These are phyloP conservation scores for Silene noctiflora DNA, from an alignment of 179 eudicot species.

Conservation along the genomic window DNA sequence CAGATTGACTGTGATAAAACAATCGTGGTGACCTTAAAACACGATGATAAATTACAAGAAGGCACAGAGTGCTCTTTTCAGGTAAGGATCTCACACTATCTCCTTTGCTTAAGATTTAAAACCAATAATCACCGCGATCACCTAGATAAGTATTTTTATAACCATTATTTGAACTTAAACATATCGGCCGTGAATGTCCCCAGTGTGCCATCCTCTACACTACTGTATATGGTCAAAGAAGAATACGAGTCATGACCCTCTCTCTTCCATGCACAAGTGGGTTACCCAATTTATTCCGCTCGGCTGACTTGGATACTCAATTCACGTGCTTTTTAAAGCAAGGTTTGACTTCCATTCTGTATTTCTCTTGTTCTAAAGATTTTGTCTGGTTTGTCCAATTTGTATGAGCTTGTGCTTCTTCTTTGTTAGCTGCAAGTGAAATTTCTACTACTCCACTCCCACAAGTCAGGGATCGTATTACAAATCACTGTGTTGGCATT, in stretches of 20 bases:
- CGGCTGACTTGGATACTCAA: conserved; percentile 87
- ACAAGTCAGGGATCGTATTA: conserved; percentile 76
- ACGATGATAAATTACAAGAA: conserved; percentile 82
- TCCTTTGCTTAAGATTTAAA: not conserved
- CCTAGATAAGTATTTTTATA: not conserved
- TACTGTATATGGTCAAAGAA: conserved; percentile 82
- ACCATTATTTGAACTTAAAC: not conserved
- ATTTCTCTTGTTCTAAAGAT: not conserved
- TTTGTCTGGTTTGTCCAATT: not conserved
- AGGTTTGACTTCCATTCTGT: conserved; percentile 37
- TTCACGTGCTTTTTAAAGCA: conserved; percentile 83
- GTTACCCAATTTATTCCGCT: conserved; percentile 67
- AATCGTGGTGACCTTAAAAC: conserved; percentile 78
- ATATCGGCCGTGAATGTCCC: conserved; percentile 20
- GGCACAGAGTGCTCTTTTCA: conserved; percentile 84
- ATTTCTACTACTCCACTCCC: conserved; percentile 57
- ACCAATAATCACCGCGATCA: not conserved
- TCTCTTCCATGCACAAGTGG: conserved; percentile 79
- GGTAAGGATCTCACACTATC: conserved; percentile 35
- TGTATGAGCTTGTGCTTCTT: conserved; percentile 8
- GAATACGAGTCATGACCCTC: conserved; percentile 80
- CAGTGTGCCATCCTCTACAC: conserved; percentile 95
- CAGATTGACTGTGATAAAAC: conserved; percentile 97
- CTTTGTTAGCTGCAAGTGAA: conserved; percentile 63
- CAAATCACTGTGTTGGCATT: conserved; percentile 69